Evolutionary conservation across 1,284 basidiomycete genomes (phyloP), one percentile per base, ranked within the genome.

Genomic region (Marasmius sp.): DNA sequence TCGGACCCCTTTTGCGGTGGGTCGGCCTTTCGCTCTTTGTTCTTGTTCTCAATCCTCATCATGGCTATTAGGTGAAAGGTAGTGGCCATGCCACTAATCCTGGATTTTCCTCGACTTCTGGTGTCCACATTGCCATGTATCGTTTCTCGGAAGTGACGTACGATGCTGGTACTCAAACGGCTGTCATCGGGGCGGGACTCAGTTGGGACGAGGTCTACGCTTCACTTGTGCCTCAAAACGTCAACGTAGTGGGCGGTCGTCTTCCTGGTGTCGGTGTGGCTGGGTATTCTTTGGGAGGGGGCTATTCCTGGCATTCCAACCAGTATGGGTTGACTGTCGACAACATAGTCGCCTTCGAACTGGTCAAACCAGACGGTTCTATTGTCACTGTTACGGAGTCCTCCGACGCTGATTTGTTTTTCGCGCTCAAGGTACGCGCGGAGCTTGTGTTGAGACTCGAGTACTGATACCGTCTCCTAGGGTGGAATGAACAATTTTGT

Each of bases 171-270:
- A 64, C 75, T 0, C 73, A 77, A 60, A 82, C 77, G 0, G 83
- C 72, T 1, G 74, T 72, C 0, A 68, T 87, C 18, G 86, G 86
- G 0, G 70, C 83, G 2, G 85, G 85, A 8, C 66, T 84, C 7
- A 72, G 80, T 6, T 88, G 85, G 85, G 85, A 86, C 61, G 78
- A 83, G 41, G 85, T 87, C 3, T 88, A 87, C 60, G 71, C 68
- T 7, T 75, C 73, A 3, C 74, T 88, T 0, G 79, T 75, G 6
- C 77, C 78, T 0, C 61, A 76, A 48, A 72, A 73, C 5, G 75
- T 82, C 6, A 86, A 78, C 49, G 83, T 87, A 10, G 77, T 85
- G 1, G 85, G 85, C 8, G 85, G 82, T 18, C 73, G 84, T 3
- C 79, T 81, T 0, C 63, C 77, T 1, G 83, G 85, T n/a, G 79